A percentile compares a stretch with the other conserved stretches of the same genome.
These are phyloP conservation scores for Thalia dealbata DNA, from an alignment of 176 grass and related monocot species.

Conservation along the genomic window DNA sequence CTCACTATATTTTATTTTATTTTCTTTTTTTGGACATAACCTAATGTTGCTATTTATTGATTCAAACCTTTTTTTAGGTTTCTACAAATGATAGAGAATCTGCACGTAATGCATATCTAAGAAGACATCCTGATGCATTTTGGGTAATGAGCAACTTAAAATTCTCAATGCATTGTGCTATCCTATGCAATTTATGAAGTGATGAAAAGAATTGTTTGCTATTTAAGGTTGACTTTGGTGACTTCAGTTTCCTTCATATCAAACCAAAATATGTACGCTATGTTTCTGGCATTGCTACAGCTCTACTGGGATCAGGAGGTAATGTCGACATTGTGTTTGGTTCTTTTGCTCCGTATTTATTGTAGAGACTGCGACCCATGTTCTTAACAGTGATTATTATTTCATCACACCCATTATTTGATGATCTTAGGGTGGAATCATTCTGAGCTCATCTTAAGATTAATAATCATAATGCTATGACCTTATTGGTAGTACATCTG, in stretches of 20 bases:
- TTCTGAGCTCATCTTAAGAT: neutral
- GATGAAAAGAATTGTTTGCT: neutral
- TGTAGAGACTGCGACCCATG: neutral
- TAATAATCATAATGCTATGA: neutral
- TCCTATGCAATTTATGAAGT: neutral
- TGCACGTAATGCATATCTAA: constrained; percentile 52
- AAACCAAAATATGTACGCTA: constrained; percentile 69
- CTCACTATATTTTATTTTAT: neutral
- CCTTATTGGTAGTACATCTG: neutral
- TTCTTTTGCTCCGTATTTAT: neutral
- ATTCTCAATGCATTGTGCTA: constrained; percentile 8
- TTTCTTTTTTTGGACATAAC: neutral
- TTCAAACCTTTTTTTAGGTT: constrained; percentile 31
- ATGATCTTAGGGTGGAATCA: neutral
- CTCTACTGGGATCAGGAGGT: constrained; percentile 89
- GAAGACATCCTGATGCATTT: constrained; percentile 79
- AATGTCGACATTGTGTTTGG: constrained; percentile 9
- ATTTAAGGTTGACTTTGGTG: constrained; percentile 92
- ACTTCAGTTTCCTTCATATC: constrained; percentile 74
- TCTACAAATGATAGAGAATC: constrained; percentile 48
- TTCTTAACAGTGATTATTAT: neutral
- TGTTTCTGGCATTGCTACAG: constrained; percentile 84
- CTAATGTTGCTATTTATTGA: neutral
- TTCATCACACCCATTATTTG: neutral
- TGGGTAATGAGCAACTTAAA: constrained; percentile 45